A percentile compares a stretch with the other conserved stretches of the same genome.
These are phyloP conservation scores for Amanita thiersii DNA, from an alignment of 768 basidiomycete species.

Conservation along the genomic window DNA sequence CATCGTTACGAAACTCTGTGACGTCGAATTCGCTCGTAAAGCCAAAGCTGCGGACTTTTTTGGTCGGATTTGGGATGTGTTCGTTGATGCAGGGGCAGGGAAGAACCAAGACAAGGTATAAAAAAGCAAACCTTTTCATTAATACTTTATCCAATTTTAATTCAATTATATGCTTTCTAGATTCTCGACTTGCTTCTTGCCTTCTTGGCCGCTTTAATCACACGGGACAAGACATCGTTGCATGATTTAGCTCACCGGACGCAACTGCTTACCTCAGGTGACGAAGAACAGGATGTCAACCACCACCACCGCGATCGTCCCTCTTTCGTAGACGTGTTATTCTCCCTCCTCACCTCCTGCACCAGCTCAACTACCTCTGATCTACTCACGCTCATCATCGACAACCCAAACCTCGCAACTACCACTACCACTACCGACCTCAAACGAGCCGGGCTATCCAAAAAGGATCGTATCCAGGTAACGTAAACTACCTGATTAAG, in stretches of 20 bases:
- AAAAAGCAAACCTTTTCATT: slow-evolving; percentile 24
- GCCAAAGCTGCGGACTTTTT: slow-evolving; percentile 74
- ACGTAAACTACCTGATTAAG: slow-evolving; percentile 14
- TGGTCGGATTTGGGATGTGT: slow-evolving; percentile 57
- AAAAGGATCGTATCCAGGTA: slow-evolving; percentile 51
- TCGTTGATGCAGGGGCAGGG: slow-evolving; percentile 51
- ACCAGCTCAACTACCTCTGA: slow-evolving; percentile 34
- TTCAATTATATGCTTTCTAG: slow-evolving; percentile 24
- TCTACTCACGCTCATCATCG: slow-evolving; percentile 29
- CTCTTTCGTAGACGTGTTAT: slow-evolving; percentile 32
- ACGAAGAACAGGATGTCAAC: slow-evolving; percentile 10
- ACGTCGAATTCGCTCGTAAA: slow-evolving; percentile 68
- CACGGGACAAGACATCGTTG: slow-evolving; percentile 50
- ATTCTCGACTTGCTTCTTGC: slow-evolving; percentile 56
- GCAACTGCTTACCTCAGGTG: slow-evolving; percentile 8
- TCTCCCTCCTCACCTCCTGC: slow-evolving; percentile 28
- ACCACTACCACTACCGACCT: slow-evolving; percentile 34
- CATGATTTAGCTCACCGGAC: slow-evolving; percentile 39
- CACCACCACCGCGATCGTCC: too few species aligned
- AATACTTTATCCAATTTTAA: not conserved
- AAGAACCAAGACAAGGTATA: slow-evolving; percentile 45
- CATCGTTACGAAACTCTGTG: slow-evolving; percentile 66
- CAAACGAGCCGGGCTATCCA: slow-evolving; percentile 43
- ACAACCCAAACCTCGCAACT: too few species aligned
- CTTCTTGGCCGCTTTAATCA: slow-evolving; percentile 54